phyloP scores from a whole-genome alignment of 768 basidiomycete genomes.

The Dioszegia hungarica region DNA sequence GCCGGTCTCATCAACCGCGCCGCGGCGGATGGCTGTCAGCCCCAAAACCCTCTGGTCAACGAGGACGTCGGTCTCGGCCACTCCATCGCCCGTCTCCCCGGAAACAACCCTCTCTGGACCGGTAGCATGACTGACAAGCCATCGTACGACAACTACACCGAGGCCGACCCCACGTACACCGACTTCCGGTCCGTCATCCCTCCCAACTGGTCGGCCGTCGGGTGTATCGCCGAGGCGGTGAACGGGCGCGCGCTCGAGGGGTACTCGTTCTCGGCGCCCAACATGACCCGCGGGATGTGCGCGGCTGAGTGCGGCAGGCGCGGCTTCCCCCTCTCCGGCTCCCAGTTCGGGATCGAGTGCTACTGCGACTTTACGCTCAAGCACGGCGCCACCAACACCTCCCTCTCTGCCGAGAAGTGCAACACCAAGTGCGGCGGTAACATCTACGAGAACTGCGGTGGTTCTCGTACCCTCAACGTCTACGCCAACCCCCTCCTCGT shows the following conservation, averaged over 20 bases:
- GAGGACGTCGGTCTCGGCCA: slow-evolving; percentile 43
- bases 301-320: slow-evolving; percentile 18
- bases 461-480: slow-evolving; percentile 29
- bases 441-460: slow-evolving; percentile 47
- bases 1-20: slow-evolving; percentile 40
- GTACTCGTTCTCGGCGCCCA: slow-evolving; percentile 17
- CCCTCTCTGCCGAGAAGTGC: slow-evolving; percentile 31
- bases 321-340: slow-evolving; percentile 40
- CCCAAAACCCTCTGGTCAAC: slow-evolving; percentile 42
- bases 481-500: slow-evolving; percentile 34
- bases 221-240: slow-evolving; percentile 45
- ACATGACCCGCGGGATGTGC: slow-evolving; percentile 42
- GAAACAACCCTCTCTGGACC: slow-evolving; percentile 47
- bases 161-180: slow-evolving; percentile 13
- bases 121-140: slow-evolving; percentile 37
- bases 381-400: slow-evolving; percentile 45
- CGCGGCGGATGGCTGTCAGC: slow-evolving; percentile 31
- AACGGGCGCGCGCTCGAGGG: slow-evolving; percentile 41
- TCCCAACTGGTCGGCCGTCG: slow-evolving; percentile 34
- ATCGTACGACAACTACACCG: slow-evolving; percentile 27
- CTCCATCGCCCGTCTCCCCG: slow-evolving; percentile 35
- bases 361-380: slow-evolving; percentile 44
- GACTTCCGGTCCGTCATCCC: slow-evolving; percentile 35
- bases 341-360: slow-evolving; percentile 41
- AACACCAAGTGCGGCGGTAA: slow-evolving; percentile 31